Conservation (phyloP, 176 grass and related monocot genomes). For the Oryza rufipogon region DNA sequence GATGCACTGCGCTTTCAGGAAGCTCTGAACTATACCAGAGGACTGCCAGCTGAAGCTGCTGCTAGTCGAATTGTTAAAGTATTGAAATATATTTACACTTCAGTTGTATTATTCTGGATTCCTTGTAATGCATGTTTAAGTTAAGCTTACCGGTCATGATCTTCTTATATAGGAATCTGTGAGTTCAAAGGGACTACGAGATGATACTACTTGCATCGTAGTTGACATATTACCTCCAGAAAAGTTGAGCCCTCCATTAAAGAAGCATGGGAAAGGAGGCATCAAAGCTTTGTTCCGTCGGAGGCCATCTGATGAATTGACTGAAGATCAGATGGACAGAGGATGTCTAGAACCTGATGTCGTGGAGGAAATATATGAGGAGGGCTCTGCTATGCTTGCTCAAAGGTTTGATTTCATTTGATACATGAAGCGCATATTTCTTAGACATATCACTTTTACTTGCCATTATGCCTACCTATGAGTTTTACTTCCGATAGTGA, state of each 20-base stretch:
- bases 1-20: slow-evolving; percentile 76
- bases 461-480: background rate
- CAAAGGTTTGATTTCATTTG: slow-evolving; percentile 56
- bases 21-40: slow-evolving; percentile 72
- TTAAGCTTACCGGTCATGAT: slow-evolving; percentile 11
- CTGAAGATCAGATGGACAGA: slow-evolving; percentile 64
- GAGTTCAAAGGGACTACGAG: slow-evolving; percentile 72
- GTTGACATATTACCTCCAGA: slow-evolving; percentile 88
- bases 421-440: slow-evolving; percentile 8
- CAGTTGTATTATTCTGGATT: background rate
- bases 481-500: slow-evolving; percentile 16
- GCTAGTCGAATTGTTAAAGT: slow-evolving; percentile 84
- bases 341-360: slow-evolving; percentile 80
- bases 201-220: slow-evolving; percentile 96
- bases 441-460: background rate
- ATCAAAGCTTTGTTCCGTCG: slow-evolving; percentile 77
- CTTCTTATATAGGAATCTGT: slow-evolving; percentile 71
- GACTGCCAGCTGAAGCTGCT: slow-evolving; percentile 83
- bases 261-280: slow-evolving; percentile 68
- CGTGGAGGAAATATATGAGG: slow-evolving; percentile 77
- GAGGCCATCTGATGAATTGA: slow-evolving; percentile 75
- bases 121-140: slow-evolving; percentile 11
- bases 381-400: slow-evolving; percentile 69
- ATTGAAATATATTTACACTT: slow-evolving; percentile 33
- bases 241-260: slow-evolving; percentile 76